Evolutionary conservation across 192 early-diverging fungal species (phyloP).

Genomic region (Umbelopsis sp.): DNA sequence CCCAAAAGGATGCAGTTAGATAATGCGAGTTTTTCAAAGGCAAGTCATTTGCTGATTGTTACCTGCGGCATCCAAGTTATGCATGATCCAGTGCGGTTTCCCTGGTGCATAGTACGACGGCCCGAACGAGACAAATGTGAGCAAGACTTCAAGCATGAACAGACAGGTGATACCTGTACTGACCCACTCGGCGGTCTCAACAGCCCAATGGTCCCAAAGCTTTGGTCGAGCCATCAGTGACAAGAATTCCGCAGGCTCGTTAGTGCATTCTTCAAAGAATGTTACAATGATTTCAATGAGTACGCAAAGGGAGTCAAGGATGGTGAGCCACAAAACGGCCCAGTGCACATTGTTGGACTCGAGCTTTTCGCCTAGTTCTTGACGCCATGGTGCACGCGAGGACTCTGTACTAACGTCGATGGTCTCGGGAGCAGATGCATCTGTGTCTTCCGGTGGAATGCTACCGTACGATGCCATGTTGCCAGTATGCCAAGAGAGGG

Average conservation of each 20-base stretch:
- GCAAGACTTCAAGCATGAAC: slow-evolving; percentile 55
- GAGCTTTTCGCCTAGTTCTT: slow-evolving; percentile 28
- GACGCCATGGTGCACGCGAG: slow-evolving; percentile 25
- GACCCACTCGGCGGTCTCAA: slow-evolving; percentile 43
- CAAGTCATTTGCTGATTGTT: not conserved
- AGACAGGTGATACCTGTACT: slow-evolving; percentile 46
- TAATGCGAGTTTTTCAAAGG: not conserved
- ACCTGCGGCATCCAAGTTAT: slow-evolving; percentile 50
- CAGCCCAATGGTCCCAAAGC: slow-evolving; percentile 30
- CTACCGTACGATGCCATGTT: slow-evolving; percentile 8
- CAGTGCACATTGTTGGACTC: slow-evolving; percentile 31
- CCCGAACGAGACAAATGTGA: slow-evolving; percentile 53
- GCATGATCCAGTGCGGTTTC: slow-evolving; percentile 43
- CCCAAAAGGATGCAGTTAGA: not conserved
- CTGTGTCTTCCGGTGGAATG: not conserved
- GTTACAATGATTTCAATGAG: slow-evolving; percentile 34
- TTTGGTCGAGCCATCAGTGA: not conserved
- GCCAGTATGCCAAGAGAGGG: not conserved
- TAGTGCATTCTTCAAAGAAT: slow-evolving; percentile 39
- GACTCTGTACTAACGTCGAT: not conserved
- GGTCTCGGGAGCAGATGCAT: not conserved
- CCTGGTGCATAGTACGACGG: slow-evolving; percentile 44
- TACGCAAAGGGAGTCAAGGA: slow-evolving; percentile 31
- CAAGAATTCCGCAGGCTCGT: not conserved
- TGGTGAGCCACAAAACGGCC: slow-evolving; percentile 27